phyloP scores from a whole-genome alignment of 2,329 filamentous ascomycete genomes.

The Erysiphe pulchra region DNA sequence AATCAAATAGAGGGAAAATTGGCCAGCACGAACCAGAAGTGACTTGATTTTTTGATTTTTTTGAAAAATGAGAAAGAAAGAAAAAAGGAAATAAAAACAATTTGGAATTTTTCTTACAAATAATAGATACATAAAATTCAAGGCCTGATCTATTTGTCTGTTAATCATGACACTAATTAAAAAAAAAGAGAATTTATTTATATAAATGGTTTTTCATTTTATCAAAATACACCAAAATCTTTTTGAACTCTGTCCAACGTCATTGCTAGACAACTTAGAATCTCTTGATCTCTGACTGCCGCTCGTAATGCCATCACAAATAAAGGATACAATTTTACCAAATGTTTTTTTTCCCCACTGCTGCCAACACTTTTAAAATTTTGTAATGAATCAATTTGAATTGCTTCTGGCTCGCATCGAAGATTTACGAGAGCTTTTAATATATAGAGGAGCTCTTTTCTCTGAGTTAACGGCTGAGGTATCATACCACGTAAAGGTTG shows the following conservation, averaged over 20 bases:
- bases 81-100: too few relatives aligned
- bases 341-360: slow-evolving; percentile 41
- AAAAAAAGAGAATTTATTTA: too few relatives aligned
- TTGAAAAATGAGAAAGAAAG: too few relatives aligned
- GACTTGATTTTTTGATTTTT: too few relatives aligned
- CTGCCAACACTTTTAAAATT: slow-evolving; percentile 13
- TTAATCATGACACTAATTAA: too few relatives aligned
- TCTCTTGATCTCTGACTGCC: slow-evolving; percentile 34
- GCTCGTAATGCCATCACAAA: slow-evolving; percentile 36
- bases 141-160: too few relatives aligned
- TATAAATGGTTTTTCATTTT: too few relatives aligned
- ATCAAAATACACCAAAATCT: slow-evolving; percentile 17
- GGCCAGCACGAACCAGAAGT: too few relatives aligned
- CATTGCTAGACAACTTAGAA: slow-evolving; percentile 29
- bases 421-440: slow-evolving; percentile 40
- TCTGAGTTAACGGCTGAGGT: slow-evolving; percentile 64
- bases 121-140: too few relatives aligned
- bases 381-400: slow-evolving; percentile 23
- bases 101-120: too few relatives aligned
- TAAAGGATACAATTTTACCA: slow-evolving; percentile 59
- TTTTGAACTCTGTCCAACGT: slow-evolving; percentile 35
- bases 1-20: too few relatives aligned
- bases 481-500: slow-evolving; percentile 72
- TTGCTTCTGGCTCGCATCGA: slow-evolving; percentile 41
- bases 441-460: slow-evolving; percentile 51